These are phyloP conservation scores for Vigna hirtella DNA, from an alignment of 306 rosid genomes.

Conservation along the genomic window DNA sequence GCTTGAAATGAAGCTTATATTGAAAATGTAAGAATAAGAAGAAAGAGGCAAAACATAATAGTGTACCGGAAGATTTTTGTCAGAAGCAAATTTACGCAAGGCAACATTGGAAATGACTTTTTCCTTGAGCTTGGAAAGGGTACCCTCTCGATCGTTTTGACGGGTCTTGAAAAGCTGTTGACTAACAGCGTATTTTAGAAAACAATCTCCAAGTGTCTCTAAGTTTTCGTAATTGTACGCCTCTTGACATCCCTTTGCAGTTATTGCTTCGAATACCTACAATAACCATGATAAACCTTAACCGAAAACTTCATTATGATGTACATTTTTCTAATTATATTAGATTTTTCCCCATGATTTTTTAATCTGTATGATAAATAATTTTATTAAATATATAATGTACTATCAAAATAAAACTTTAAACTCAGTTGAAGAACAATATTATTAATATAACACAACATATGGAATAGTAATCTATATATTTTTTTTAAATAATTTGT, in stretches of 20 bases:
- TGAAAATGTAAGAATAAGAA: no score
- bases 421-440: no score
- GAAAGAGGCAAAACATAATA: background rate
- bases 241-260: constrained; percentile 67
- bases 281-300: background rate
- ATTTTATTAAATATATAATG: no score
- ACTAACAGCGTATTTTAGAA: constrained; percentile 63
- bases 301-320: no score
- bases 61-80: constrained; percentile 59
- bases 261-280: constrained; percentile 77
- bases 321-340: no score
- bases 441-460: no score
- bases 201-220: constrained; percentile 85
- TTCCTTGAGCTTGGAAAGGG: constrained; percentile 50
- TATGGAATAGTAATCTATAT: no score
- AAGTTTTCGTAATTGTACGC: constrained; percentile 58
- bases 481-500: no score
- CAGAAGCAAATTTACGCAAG: constrained; percentile 54
- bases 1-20: background rate
- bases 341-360: no score
- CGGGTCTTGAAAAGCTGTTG: constrained; percentile 65
- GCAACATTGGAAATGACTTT: constrained; percentile 55
- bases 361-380: no score
- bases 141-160: constrained; percentile 58
- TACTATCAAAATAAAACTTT: no score